Base-by-base conservation (phyloP, 192 early-diverging fungal species). In the Backusella liffmaniae region DNA sequence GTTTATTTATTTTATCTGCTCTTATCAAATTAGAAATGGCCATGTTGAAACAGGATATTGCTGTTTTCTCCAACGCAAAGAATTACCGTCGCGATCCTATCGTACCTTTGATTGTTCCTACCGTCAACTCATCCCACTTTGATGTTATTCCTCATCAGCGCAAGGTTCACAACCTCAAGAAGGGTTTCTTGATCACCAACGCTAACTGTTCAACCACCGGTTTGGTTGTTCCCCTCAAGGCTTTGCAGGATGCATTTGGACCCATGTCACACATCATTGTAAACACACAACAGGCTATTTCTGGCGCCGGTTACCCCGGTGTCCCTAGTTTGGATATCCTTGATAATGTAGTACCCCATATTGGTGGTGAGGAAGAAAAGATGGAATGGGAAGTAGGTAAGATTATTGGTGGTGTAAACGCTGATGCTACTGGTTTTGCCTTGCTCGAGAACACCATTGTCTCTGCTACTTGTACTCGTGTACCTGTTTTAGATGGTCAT, bases 151-250 rank as follows among this genome's bases (percentile, higher is more conserved):
- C 89, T 23, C 86, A 90, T 75, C 96, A 97, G 84, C 89, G 94
- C 16, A 66, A 76, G 2, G 82, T 86, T 68, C 86, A 88, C 30
- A 73, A 83, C 2, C 82, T 88, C 53, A 84, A 86, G 68, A 90
- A 89, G 81, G 97, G 97, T 49, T 96, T 97, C 81, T 81, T 99
- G 26, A 90, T 98, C 69, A 98, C 98, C 29, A 99, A 98, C 87
- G 94, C 96, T 59, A 99, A 99, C 87, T 99, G 98, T 86, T 97
- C 98, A n/a, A 96, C 98, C 56, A 95, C 98, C 4, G 98, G 98
- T 26, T 88, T 99, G 39, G 96, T 97, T 15, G 95, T 97, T 70
- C 90, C 91, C 2, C 83, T 96, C 67, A 94, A 93, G 81, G 93
- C 97, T 13, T 86, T 98, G 70, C 91, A 96, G 81, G 94, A 98